A percentile compares a stretch with the other conserved stretches of the same genome.
phyloP scores from a whole-genome alignment of 371 early-diverging fungal species.

The Lichtheimia ramosa region DNA sequence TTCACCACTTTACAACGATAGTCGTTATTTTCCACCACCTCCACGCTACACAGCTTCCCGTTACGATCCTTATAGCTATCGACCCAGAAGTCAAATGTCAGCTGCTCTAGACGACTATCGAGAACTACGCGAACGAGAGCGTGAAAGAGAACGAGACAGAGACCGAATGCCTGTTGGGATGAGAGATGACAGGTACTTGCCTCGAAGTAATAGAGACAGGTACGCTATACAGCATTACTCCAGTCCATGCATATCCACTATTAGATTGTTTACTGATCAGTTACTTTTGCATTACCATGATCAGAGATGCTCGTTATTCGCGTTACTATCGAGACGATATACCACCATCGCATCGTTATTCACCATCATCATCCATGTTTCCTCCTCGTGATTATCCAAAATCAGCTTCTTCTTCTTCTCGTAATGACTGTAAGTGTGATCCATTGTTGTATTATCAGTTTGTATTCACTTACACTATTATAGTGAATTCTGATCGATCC shows the following conservation, averaged over 20 bases:
- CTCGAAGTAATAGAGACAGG: slow-evolving; percentile 38
- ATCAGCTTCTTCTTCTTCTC: slow-evolving; percentile 20
- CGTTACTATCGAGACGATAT: slow-evolving; percentile 51
- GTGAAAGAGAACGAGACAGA: slow-evolving; percentile 47
- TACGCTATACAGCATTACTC: not conserved
- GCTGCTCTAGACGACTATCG: slow-evolving; percentile 47
- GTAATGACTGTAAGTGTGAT: slow-evolving; percentile 34
- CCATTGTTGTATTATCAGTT: too few relatives aligned
- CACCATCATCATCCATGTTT: slow-evolving; percentile 23
- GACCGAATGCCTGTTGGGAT: slow-evolving; percentile 31
- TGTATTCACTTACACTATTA: not conserved
- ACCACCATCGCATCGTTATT: slow-evolving; percentile 32
- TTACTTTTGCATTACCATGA: not conserved
- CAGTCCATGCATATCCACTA: not conserved
- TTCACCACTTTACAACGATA: slow-evolving; percentile 49
- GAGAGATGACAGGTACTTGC: slow-evolving; percentile 45
- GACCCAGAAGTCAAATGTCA: slow-evolving; percentile 38
- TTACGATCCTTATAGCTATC: slow-evolving; percentile 39
- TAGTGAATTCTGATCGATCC: slow-evolving; percentile 12
- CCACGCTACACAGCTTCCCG: slow-evolving; percentile 29
- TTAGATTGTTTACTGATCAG: not conserved
- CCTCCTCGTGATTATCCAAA: slow-evolving; percentile 39
- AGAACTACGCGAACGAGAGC: slow-evolving; percentile 53
- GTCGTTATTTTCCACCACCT: slow-evolving; percentile 30
- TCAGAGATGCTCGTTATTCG: slow-evolving; percentile 40